Conservation (phyloP, 2,329 filamentous ascomycete species). For the Hypoxylon sp. region DNA sequence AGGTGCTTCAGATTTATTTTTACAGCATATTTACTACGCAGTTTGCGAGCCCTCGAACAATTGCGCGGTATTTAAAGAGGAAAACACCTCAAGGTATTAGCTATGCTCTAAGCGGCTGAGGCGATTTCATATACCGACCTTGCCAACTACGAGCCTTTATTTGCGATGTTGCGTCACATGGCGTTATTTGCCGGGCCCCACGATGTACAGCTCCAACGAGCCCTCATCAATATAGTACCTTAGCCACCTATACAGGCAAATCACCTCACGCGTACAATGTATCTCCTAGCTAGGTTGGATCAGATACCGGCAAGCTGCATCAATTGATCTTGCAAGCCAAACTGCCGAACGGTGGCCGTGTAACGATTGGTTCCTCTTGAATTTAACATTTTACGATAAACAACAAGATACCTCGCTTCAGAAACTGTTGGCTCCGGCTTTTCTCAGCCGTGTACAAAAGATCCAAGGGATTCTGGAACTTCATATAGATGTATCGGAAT, state of each 20-base stretch:
- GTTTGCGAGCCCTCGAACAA: neutral
- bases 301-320: slow-evolving; percentile 37
- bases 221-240: slow-evolving; percentile 11
- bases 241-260: slow-evolving; percentile 12
- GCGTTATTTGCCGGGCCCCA: slow-evolving; percentile 23
- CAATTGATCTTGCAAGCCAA: slow-evolving; percentile 39
- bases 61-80: neutral
- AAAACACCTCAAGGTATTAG: neutral
- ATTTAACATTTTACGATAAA: slow-evolving; percentile 11
- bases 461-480: slow-evolving; percentile 1
- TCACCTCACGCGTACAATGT: slow-evolving; percentile 13
- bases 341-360: slow-evolving; percentile 22
- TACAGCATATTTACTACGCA: neutral
- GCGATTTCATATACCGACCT: too few relatives aligned
- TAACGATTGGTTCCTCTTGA: slow-evolving; percentile 22
- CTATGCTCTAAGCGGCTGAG: neutral
- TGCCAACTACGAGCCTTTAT: too few relatives aligned
- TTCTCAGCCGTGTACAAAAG: slow-evolving; percentile 11
- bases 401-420: slow-evolving; percentile 1
- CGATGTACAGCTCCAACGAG: neutral
- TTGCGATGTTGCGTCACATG: slow-evolving; percentile 13
- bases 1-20: neutral
- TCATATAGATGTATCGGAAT: slow-evolving; percentile 4
- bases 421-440: slow-evolving; percentile 15
- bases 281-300: slow-evolving; percentile 15